phyloP scores from a whole-genome alignment of 2,329 filamentous ascomycete species.

The Tolypocladium inflatum region DNA sequence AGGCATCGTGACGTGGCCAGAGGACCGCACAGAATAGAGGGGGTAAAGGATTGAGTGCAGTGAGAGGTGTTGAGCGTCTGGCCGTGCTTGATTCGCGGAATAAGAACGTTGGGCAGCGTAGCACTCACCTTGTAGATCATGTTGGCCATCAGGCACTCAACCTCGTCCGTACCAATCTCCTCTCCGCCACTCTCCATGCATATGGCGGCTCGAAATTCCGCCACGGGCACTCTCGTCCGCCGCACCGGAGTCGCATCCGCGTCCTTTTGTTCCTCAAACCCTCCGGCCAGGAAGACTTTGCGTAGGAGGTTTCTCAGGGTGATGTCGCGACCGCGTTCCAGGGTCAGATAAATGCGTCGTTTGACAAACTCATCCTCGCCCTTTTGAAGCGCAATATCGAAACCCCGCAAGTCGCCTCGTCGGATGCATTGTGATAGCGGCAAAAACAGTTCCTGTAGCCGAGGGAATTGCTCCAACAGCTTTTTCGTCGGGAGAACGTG shows the following conservation, averaged over 20 bases:
- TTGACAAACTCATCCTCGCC: conserved; percentile 92
- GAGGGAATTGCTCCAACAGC: conserved; percentile 67
- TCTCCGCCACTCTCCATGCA: conserved; percentile 59
- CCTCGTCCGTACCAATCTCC: conserved; percentile 75
- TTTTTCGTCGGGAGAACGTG: conserved; percentile 69
- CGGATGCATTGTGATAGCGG: conserved; percentile 74
- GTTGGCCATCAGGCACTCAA: conserved; percentile 90
- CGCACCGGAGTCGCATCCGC: conserved; percentile 51
- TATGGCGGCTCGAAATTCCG: conserved; percentile 78
- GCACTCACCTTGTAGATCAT: conserved; percentile 88
- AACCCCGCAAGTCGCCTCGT: conserved; percentile 70
- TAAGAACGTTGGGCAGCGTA: not conserved
- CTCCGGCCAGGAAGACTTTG: conserved; percentile 80
- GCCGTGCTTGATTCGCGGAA: not conserved
- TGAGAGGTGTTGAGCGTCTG: not conserved
- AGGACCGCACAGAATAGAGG: not conserved
- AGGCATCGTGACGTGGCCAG: not conserved
- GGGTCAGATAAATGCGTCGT: conserved; percentile 84
- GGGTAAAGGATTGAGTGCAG: not conserved
- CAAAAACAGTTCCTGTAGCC: conserved; percentile 66
- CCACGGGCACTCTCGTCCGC: conserved; percentile 69
- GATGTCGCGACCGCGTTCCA: conserved; percentile 87
- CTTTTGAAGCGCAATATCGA: conserved; percentile 70
- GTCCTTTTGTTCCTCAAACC: conserved; percentile 70
- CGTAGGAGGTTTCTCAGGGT: conserved; percentile 83